phyloP scores from a whole-genome alignment of 768 basidiomycete species.

The Kockovaella imperatae region DNA sequence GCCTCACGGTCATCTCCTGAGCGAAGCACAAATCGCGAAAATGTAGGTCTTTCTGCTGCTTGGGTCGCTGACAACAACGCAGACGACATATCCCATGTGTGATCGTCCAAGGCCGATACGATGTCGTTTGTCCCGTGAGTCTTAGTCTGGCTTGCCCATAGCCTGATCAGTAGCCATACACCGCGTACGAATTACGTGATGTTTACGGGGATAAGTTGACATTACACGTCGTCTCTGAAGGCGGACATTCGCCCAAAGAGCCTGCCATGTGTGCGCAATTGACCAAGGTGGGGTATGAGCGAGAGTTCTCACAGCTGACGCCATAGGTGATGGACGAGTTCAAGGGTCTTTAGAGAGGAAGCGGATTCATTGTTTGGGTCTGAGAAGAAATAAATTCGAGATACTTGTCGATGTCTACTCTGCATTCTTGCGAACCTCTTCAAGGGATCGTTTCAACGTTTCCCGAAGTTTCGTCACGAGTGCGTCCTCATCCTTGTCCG shows the following conservation, averaged over 20 bases:
- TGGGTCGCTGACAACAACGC: slow-evolving; percentile 10
- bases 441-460: slow-evolving; percentile 19
- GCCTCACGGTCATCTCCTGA: slow-evolving; percentile 70
- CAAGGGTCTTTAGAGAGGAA: no score
- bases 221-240: slow-evolving; percentile 69
- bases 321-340: slow-evolving; percentile 1
- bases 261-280: slow-evolving; percentile 60
- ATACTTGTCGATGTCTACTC: slow-evolving; percentile 11
- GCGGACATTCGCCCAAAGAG: slow-evolving; percentile 80
- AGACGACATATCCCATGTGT: slow-evolving; percentile 82
- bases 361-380: no score
- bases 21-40: slow-evolving; percentile 74
- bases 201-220: slow-evolving; percentile 66
- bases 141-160: background rate
- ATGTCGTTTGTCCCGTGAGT: slow-evolving; percentile 74
- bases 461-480: slow-evolving; percentile 28
- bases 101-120: slow-evolving; percentile 59
- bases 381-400: no score
- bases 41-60: slow-evolving; percentile 53
- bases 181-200: slow-evolving; percentile 73
- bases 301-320: background rate
- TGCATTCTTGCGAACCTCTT: slow-evolving; percentile 29
- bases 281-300: slow-evolving; percentile 51
- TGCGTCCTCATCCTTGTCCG: slow-evolving; percentile 26
- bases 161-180: slow-evolving; percentile 54